Evolutionary conservation across 2,329 filamentous ascomycete species (phyloP).

Genomic region (Penicillium nordicum): DNA sequence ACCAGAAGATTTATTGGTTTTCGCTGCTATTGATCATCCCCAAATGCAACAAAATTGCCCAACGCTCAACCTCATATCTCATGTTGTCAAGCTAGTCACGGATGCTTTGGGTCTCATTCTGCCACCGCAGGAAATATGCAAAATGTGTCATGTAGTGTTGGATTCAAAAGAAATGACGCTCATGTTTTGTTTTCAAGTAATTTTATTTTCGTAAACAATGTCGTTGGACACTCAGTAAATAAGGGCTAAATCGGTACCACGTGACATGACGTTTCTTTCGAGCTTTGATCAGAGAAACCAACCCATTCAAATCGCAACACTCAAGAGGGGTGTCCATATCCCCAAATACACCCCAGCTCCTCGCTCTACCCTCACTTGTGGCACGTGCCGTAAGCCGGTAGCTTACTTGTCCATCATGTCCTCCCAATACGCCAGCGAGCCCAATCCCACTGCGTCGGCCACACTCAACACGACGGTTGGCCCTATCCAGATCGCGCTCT

Average conservation of each 20-base stretch:
- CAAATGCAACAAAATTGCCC: constrained; percentile 4
- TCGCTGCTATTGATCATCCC: background rate
- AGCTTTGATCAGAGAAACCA: constrained; percentile 11
- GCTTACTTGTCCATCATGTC: constrained; percentile 60
- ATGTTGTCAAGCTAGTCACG: background rate
- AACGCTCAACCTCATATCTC: background rate
- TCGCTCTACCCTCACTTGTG: background rate
- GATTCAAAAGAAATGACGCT: background rate
- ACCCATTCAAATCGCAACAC: background rate
- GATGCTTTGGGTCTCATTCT: background rate
- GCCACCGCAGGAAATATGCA: background rate
- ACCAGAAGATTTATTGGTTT: background rate
- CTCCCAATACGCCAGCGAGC: constrained; percentile 88
- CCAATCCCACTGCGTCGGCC: constrained; percentile 87
- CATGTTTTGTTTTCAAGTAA: background rate
- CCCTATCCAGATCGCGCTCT: constrained; percentile 87
- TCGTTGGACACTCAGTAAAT: background rate
- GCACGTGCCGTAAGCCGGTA: background rate
- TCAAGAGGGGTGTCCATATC: background rate
- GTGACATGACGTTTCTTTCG: constrained; percentile 22
- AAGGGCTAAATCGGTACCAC: constrained; percentile 7
- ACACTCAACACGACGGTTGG: constrained; percentile 86
- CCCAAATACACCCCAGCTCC: background rate
- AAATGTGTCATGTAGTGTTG: background rate
- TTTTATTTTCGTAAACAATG: background rate